Evolutionary conservation across 148 eudicot genomes (phyloP), one percentile per base, ranked within the genome.

Genomic region (Rhododendron ovatum): DNA sequence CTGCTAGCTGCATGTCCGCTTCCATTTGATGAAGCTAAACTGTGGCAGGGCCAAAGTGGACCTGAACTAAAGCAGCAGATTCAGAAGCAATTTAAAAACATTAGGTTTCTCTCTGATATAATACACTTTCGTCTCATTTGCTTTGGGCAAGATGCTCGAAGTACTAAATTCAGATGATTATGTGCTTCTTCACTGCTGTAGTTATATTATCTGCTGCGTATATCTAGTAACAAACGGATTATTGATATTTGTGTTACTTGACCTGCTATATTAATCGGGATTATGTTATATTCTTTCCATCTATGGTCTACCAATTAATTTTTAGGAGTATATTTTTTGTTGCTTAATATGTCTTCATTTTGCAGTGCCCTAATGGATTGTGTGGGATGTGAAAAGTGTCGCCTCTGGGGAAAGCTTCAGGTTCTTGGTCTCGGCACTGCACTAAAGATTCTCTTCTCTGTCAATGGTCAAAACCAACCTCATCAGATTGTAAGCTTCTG

Each of bases 361-460:
- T 88, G 74, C 94, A 96, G 99, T 86, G 95, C 98, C 17, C 85
- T 97, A 82, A 97, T 97, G 98, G 99, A 97, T 82, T 97, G 99
- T 89, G 98, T 97, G 39, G 98, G 98, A 81, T 97, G 99, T 86
- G 98, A 97, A 86, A 97, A 95, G 90, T 96, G 99, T 78, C 95
- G 98, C 30, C 93, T 97, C 13, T 97, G 99, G 99, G 99, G 99
- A 80, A 97, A 97, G 89, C 94, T 97, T 74, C 99, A 97, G 88
- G 95, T 97, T 85, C 98, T 93, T 87, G 99, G 99, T 87, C 95
- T 97, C 41, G 99, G 99, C 33, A 97, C 99, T 48, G 98, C 99
- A 33, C 88, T 97, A 78, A 94, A 97, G 92, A 97, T 92, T 83
- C 94, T 97, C 33, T 94, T 97, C 87, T 93, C 98, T 63, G 93